Evolutionary conservation across 2,329 filamentous ascomycete species (phyloP), one percentile per base, ranked within the genome.

Genomic region (Waltergamsia citrina): DNA sequence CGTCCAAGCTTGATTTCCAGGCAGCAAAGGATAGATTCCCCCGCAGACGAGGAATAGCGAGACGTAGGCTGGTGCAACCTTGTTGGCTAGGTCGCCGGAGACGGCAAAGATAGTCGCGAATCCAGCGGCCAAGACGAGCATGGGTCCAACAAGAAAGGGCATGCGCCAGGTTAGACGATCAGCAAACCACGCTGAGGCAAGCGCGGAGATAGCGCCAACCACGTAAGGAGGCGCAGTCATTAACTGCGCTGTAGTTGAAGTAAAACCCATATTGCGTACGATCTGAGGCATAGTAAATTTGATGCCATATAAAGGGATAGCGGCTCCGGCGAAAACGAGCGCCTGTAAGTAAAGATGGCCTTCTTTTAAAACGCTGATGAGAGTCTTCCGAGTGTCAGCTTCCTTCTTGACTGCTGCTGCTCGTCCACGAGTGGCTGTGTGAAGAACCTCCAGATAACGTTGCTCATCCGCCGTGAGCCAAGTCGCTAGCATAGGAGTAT

Each of bases 1-100:
- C 7, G 32, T 35, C 86, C 86, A 93, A 1, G 80, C 68, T 33
- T 92, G 81, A 1, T 81, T 81, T 34, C 88, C 88, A 0, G 84
- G 65, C 36, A 90, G 81, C 19, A 74, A 77, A 0, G 86, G 84
- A 43, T 90, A 92, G 35, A 92, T 87, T 2, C 82, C 81, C 4
- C 47, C 38, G 38, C 85, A 70, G 0, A 85, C 81, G 0, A 75
- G 81, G 1, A 93, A 60, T 53, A 88, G 93, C 0, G 80, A 80
- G 0, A 66, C 64, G 39, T 64, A 65, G 33, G 58, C 58, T 1
- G 58, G 43, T 1, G 81, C 85, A 0, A 72, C 81, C 43, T 93
- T 93, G 9, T 76, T 74, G 1, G 63, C 63, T 2, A 76, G 65
- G 37, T 78, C 76, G 4, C 48, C 44, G 38, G 81, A 61, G 38